phyloP scores from a whole-genome alignment of 306 rosid genomes.

The Rosa multiflora region DNA sequence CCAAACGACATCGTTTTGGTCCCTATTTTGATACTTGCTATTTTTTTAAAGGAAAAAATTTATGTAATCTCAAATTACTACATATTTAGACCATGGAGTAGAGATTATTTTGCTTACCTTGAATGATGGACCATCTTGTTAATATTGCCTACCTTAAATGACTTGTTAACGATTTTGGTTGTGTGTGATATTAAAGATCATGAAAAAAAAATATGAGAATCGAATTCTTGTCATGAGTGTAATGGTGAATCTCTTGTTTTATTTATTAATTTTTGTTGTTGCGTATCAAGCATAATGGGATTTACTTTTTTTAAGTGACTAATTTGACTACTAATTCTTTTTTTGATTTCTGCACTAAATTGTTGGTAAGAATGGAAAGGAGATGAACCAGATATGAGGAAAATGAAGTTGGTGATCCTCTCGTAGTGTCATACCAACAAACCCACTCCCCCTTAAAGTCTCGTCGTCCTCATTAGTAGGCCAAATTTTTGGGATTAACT shows the following conservation, averaged over 20 bases:
- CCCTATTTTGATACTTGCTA: too few species aligned
- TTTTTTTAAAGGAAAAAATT: too few species aligned
- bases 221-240: not conserved
- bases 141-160: too few species aligned
- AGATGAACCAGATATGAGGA: slow-evolving; percentile 43
- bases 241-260: accelerated
- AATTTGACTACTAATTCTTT: not conserved
- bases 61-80: not conserved
- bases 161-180: not conserved
- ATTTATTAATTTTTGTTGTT: too few species aligned
- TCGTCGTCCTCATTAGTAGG: slow-evolving; percentile 20
- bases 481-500: slow-evolving; percentile 28
- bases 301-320: not conserved
- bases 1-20: slow-evolving; percentile 15
- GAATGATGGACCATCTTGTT: not conserved
- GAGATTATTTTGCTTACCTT: not conserved
- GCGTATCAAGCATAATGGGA: not conserved
- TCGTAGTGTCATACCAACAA: slow-evolving; percentile 39
- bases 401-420: slow-evolving; percentile 55
- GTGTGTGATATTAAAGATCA: accelerated
- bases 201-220: not conserved
- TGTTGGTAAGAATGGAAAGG: slow-evolving; percentile 41
- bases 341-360: not conserved
- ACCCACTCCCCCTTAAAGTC: slow-evolving; percentile 37
- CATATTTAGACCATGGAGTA: not conserved